phyloP scores from a whole-genome alignment of 495 filamentous ascomycete species.

The Apiosordaria backusii region DNA sequence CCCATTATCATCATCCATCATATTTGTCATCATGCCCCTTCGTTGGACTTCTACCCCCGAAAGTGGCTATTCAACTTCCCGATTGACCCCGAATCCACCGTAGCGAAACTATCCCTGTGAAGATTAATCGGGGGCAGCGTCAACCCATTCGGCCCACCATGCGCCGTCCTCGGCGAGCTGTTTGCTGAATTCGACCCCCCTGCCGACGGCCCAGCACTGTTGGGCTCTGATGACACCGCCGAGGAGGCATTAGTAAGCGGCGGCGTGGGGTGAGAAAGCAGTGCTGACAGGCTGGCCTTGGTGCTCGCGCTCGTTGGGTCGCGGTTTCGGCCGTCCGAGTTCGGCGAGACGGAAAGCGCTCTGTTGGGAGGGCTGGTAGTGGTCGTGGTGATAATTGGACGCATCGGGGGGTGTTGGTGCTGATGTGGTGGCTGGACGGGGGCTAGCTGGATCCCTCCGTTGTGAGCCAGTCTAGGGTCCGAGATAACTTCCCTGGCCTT shows the following conservation, averaged over 20 bases:
- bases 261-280: background rate
- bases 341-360: constrained; percentile 32
- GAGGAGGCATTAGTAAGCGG: background rate
- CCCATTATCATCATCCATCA: background rate
- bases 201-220: background rate
- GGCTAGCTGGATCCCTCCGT: constrained; percentile 23
- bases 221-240: background rate
- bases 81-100: background rate
- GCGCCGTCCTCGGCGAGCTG: constrained; percentile 3
- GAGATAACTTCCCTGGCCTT: constrained; percentile 36
- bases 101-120: background rate
- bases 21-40: background rate
- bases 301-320: constrained; percentile 23
- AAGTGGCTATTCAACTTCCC: background rate
- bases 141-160: background rate
- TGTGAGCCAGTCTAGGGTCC: constrained; percentile 31
- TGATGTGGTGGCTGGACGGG: constrained; percentile 10
- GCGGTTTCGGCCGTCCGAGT: constrained; percentile 17
- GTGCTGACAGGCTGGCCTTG: constrained; percentile 32
- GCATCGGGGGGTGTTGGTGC: background rate
- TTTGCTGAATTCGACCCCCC: background rate
- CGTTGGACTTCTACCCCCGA: background rate
- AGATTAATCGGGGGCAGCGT: background rate
- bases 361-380: constrained; percentile 21
- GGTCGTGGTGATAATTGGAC: constrained; percentile 12